These are phyloP conservation scores for Dictyostelium purpureum DNA, from an alignment of 78 protist genomes.

Conservation along the genomic window DNA sequence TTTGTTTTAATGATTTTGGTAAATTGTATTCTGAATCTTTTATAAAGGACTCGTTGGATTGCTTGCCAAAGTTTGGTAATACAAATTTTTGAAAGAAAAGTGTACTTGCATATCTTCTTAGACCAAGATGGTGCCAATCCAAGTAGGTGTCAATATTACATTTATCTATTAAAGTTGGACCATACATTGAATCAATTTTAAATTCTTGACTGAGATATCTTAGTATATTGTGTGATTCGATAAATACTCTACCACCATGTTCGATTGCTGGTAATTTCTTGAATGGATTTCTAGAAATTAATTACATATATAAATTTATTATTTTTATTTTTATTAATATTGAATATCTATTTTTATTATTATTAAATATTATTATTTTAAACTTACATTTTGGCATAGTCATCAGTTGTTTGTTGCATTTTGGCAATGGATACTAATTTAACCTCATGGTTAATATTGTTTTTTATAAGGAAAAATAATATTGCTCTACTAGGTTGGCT, in stretches of 20 bases:
- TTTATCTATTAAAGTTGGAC: neutral
- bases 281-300: neutral
- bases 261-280: conserved; percentile 3
- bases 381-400: conserved; percentile 18
- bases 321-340: neutral
- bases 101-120: neutral
- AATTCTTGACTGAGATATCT: neutral
- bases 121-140: conserved; percentile 33
- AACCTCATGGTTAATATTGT: neutral
- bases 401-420: neutral
- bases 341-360: neutral
- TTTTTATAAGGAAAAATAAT: neutral
- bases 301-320: neutral
- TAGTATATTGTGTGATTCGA: conserved; percentile 4
- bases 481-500: conserved; percentile 17
- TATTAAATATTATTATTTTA: neutral
- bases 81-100: conserved; percentile 14
- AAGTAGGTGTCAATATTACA: conserved; percentile 6
- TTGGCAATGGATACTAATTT: neutral
- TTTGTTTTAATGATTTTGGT: neutral
- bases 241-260: neutral
- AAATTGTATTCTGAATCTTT: neutral
- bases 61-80: neutral
- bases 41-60: neutral
- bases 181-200: neutral